Evolutionary conservation across 306 rosid species (phyloP).

Genomic region (Biancaea sappan): DNA sequence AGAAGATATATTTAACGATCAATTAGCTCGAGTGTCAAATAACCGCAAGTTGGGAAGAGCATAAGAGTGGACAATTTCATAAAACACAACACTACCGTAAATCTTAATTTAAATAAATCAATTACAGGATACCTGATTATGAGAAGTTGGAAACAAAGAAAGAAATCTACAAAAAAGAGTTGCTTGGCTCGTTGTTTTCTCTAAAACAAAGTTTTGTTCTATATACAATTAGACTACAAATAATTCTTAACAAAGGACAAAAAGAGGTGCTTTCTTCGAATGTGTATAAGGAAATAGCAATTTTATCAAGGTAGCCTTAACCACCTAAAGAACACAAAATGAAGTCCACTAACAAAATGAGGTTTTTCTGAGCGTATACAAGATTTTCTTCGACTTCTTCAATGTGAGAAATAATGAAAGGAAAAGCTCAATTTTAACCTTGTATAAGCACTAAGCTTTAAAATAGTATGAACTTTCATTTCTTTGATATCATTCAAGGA

Average conservation of each 20-base stretch:
- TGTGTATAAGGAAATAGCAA: conserved; percentile 12
- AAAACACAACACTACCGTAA: neutral
- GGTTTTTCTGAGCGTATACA: neutral
- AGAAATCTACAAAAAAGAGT: neutral
- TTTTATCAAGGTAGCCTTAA: neutral
- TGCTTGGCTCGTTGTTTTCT: neutral
- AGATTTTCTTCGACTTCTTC: neutral
- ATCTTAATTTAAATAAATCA: neutral
- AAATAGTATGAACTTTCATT: neutral
- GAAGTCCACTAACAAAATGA: neutral
- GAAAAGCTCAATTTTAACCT: neutral
- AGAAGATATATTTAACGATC: conserved; percentile 10
- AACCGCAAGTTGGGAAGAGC: neutral
- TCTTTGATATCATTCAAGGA: neutral
- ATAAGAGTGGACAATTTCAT: neutral
- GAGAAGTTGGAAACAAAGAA: neutral
- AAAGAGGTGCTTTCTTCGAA: neutral
- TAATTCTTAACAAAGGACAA: neutral
- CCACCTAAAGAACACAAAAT: neutral
- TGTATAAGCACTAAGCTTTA: neutral
- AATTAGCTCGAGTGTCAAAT: neutral
- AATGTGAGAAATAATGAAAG: neutral
- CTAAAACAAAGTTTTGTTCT: neutral
- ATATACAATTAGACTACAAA: neutral
- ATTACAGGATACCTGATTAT: neutral